Percentiles rank a stretch among this genome's conserved stretches.
phyloP scores from a whole-genome alignment of 2,329 filamentous ascomycete genomes.

The Tolypocladium ophioglossoides region DNA sequence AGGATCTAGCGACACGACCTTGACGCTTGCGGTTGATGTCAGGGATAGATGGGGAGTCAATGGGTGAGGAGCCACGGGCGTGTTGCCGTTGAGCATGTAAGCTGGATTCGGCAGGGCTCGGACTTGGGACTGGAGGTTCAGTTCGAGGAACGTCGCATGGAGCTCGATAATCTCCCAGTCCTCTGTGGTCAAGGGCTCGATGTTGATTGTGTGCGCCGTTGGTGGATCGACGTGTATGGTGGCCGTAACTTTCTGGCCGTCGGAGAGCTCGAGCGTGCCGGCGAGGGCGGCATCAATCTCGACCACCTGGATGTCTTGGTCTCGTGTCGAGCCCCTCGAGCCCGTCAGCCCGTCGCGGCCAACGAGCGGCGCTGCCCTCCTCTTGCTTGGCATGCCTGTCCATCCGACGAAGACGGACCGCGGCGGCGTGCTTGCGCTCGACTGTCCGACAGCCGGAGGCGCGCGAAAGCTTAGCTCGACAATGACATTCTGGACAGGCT shows the following conservation, averaged over 20 bases:
- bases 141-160: slow-evolving; percentile 88
- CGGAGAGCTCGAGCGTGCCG: slow-evolving; percentile 61
- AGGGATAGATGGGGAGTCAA: slow-evolving; percentile 89
- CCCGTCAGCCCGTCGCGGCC: slow-evolving; percentile 61
- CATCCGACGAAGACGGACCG: slow-evolving; percentile 82
- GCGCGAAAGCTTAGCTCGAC: slow-evolving; percentile 73
- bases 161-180: slow-evolving; percentile 99
- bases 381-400: slow-evolving; percentile 96
- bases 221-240: slow-evolving; percentile 82
- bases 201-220: slow-evolving; percentile 86
- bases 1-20: slow-evolving; percentile 73
- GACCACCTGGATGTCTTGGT: slow-evolving; percentile 67
- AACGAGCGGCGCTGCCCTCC: slow-evolving; percentile 62
- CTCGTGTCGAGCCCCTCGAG: slow-evolving; percentile 46
- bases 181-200: slow-evolving; percentile 87
- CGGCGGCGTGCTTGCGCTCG: slow-evolving; percentile 37
- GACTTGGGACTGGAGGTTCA: slow-evolving; percentile 88
- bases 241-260: slow-evolving; percentile 67
- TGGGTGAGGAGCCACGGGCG: slow-evolving; percentile 55
- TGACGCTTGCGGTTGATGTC: slow-evolving; percentile 89
- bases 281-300: slow-evolving; percentile 85
- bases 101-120: slow-evolving; percentile 83
- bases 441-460: slow-evolving; percentile 33
- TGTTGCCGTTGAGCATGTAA: slow-evolving; percentile 41
- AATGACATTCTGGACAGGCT: slow-evolving; percentile 92